Evolutionary conservation across 192 early-diverging fungal genomes (phyloP).

Genomic region (Chytriomyces sp.): DNA sequence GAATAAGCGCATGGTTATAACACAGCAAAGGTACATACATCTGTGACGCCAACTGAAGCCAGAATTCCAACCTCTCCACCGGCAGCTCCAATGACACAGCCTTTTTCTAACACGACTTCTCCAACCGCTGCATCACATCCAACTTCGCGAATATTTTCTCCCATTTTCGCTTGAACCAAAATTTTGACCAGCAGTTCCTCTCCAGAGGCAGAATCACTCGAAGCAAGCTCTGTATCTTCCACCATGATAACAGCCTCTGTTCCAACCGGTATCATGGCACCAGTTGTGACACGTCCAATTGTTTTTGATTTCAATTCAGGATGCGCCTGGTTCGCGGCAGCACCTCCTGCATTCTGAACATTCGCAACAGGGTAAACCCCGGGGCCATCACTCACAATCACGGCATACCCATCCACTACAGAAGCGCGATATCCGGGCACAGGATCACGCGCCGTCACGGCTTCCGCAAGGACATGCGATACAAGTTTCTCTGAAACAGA

Average conservation of each 20-base stretch:
- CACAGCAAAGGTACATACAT: constrained; percentile 46
- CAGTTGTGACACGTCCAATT: constrained; percentile 79
- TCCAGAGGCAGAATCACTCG: constrained; percentile 55
- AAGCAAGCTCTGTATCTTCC: constrained; percentile 83
- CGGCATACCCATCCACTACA: constrained; percentile 94
- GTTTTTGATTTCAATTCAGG: constrained; percentile 58
- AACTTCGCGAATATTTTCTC: constrained; percentile 79
- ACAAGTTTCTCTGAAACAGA: constrained; percentile 56
- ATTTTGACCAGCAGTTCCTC: constrained; percentile 65
- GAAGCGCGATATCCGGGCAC: constrained; percentile 89
- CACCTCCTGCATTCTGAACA: constrained; percentile 62
- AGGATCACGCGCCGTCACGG: constrained; percentile 71
- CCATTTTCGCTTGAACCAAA: constrained; percentile 36
- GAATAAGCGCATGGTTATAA: neutral
- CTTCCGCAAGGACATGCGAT: constrained; percentile 75
- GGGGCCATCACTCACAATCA: constrained; percentile 79
- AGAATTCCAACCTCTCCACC: constrained; percentile 88
- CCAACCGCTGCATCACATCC: constrained; percentile 77
- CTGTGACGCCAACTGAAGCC: constrained; percentile 73
- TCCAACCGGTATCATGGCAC: constrained; percentile 81
- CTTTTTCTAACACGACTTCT: constrained; percentile 61
- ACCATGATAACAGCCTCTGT: constrained; percentile 96
- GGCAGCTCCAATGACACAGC: constrained; percentile 63
- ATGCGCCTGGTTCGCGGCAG: neutral
- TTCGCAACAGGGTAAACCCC: constrained; percentile 75